Evolutionary conservation across 352 stramenopile species (phyloP).

Genomic region (Pythium aquatile): DNA sequence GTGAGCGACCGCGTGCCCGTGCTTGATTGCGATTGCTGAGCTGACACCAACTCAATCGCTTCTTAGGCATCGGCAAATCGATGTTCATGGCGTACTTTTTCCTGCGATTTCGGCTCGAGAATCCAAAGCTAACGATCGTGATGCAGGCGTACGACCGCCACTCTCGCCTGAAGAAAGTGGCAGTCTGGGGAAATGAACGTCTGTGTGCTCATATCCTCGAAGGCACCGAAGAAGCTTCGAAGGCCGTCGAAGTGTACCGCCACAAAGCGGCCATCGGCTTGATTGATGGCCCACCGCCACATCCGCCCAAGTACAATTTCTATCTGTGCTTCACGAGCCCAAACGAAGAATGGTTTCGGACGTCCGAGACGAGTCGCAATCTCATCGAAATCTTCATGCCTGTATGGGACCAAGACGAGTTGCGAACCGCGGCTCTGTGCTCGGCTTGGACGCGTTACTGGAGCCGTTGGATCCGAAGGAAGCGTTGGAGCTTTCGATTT

Average conservation of each 20-base stretch:
- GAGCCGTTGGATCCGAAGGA: no score
- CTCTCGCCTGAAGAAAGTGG: not conserved
- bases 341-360: not conserved
- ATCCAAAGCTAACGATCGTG: not conserved
- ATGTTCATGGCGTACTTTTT: constrained; percentile 17
- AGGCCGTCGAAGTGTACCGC: not conserved
- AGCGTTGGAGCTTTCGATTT: no score
- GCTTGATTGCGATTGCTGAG: not conserved
- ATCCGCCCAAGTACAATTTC: not conserved
- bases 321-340: not conserved
- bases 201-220: not conserved
- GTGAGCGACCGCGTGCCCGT: not conserved
- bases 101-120: constrained; percentile 2
- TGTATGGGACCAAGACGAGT: constrained; percentile 34
- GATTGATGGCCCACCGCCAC: not conserved
- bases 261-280: not conserved
- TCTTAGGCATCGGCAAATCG: constrained; percentile 14
- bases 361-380: not conserved
- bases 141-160: not conserved
- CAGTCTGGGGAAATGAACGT: not conserved
- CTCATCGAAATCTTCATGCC: not conserved
- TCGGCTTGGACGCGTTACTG: no score
- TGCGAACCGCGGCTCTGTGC: no score
- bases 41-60: not conserved
- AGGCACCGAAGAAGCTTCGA: not conserved